Conservation (phyloP, 2,329 filamentous ascomycete genomes). For the Botrytis deweyae region DNA sequence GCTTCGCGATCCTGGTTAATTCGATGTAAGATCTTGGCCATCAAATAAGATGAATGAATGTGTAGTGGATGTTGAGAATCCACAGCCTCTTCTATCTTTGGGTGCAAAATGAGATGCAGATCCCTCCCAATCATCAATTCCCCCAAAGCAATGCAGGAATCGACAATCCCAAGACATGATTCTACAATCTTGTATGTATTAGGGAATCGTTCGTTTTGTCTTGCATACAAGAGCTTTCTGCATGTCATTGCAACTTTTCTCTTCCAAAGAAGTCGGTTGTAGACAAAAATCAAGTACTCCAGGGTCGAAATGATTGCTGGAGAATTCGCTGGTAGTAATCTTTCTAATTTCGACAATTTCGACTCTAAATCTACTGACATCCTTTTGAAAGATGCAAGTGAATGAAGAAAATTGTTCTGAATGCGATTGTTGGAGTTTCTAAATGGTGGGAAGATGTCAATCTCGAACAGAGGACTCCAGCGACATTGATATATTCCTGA, state of each 20-base stretch:
- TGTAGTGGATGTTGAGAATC: background rate
- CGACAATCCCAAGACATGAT: background rate
- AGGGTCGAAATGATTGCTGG: background rate
- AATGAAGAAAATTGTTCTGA: background rate
- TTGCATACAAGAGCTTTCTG: background rate
- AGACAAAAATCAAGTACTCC: background rate
- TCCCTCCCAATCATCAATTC: background rate
- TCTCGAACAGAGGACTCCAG: background rate
- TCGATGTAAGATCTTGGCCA: background rate
- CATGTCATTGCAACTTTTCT: background rate
- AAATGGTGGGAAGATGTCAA: background rate
- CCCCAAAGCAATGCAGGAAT: background rate
- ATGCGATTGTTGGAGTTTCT: background rate
- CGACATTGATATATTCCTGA: rapidly evolving
- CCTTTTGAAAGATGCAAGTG: background rate
- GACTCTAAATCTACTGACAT: rapidly evolving
- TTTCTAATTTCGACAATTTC: background rate
- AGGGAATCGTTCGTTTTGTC: background rate
- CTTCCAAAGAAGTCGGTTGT: background rate
- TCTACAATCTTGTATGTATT: background rate
- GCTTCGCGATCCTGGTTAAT: background rate
- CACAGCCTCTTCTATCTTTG: background rate
- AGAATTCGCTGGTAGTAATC: background rate
- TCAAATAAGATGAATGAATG: background rate
- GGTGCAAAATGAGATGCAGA: background rate